Conservation (phyloP, 139 green algal species). For the Astrephomene gubernaculifera region DNA sequence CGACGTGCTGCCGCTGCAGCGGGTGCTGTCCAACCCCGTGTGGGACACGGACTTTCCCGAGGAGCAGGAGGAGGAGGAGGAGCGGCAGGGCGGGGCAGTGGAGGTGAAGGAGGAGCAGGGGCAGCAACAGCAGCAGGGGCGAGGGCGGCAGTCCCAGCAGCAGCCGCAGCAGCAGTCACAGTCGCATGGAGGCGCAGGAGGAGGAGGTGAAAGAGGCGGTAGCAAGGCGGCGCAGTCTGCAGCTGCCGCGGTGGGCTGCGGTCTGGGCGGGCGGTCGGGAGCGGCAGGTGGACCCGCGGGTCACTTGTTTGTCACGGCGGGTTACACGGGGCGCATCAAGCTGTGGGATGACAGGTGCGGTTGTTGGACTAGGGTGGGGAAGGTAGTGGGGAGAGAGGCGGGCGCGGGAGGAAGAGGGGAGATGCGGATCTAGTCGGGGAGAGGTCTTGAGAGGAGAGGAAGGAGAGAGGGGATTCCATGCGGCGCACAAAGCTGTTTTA, state of each 20-base stretch:
- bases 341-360: conserved; percentile 35
- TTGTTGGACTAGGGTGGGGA: too few relatives aligned
- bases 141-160: too few relatives aligned
- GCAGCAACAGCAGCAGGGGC: neutral
- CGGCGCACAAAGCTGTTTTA: too few relatives aligned
- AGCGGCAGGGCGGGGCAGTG: neutral
- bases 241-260: conserved; percentile 15
- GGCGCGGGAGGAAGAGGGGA: too few relatives aligned
- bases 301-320: conserved; percentile 18
- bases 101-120: neutral
- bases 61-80: neutral
- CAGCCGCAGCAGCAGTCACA: too few relatives aligned
- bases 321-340: conserved; percentile 29
- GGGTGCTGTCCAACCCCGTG: conserved; percentile 9
- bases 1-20: conserved; percentile 6
- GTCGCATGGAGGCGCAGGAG: neutral
- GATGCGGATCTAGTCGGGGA: too few relatives aligned
- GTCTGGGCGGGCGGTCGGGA: neutral
- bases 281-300: conserved; percentile 10
- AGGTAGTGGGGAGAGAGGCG: too few relatives aligned
- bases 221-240: neutral
- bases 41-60: conserved; percentile 16
- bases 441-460: too few relatives aligned
- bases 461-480: too few relatives aligned
- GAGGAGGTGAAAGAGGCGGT: neutral